A percentile compares a stretch with the other conserved stretches of the same genome.
phyloP scores from a whole-genome alignment of 2,329 filamentous ascomycete genomes.

The Fusarium annulatum region DNA sequence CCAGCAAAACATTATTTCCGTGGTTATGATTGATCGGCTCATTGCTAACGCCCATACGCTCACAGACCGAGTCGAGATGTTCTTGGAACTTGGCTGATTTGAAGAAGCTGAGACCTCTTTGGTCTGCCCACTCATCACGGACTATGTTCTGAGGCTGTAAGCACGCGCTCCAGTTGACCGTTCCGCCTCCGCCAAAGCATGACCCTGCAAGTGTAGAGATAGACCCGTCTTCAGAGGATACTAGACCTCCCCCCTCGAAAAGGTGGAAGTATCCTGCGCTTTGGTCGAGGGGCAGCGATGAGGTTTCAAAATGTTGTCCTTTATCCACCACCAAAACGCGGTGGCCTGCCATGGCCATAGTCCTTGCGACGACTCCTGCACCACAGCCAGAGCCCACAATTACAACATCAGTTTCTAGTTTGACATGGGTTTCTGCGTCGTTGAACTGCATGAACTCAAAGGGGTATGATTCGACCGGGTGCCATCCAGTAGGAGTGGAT shows the following conservation, averaged over 20 bases:
- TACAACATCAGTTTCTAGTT: background rate
- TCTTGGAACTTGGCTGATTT: background rate
- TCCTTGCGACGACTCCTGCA: background rate
- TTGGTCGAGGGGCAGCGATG: background rate
- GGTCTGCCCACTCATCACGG: constrained; percentile 1
- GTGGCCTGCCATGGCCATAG: background rate
- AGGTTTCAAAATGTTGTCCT: background rate
- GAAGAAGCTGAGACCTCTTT: background rate
- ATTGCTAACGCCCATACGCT: background rate
- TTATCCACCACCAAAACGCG: background rate
- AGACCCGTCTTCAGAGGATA: background rate
- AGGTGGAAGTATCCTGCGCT: background rate
- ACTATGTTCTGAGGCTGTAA: background rate
- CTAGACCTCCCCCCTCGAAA: background rate
- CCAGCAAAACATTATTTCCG: background rate
- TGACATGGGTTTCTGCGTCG: background rate
- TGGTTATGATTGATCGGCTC: background rate
- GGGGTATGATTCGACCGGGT: background rate
- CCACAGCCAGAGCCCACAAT: background rate
- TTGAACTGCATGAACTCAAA: background rate
- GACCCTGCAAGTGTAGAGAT: background rate
- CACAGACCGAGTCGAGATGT: background rate
- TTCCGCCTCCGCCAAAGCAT: constrained; percentile 4
- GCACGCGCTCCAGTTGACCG: background rate
- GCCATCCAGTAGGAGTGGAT: background rate